Evolutionary conservation across 257 asterid species (phyloP).

Genomic region (Penstemon davidsonii): DNA sequence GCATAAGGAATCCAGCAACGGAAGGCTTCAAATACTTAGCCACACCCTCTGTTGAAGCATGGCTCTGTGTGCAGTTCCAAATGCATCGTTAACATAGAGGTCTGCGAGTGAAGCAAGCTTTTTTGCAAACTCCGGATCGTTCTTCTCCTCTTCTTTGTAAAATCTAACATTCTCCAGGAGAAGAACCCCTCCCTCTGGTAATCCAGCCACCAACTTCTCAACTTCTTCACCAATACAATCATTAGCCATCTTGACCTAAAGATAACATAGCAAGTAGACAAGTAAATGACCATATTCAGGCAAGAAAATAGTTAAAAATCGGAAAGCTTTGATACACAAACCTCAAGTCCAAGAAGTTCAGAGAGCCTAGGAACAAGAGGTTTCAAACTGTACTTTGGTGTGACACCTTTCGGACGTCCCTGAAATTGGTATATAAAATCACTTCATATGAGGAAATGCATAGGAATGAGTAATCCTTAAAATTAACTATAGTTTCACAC

Average conservation of each 20-base stretch:
- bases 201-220: constrained; percentile 60
- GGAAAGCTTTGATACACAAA: constrained; percentile 19
- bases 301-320: neutral
- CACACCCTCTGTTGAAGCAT: constrained; percentile 63
- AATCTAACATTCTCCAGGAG: constrained; percentile 81
- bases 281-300: constrained; percentile 9
- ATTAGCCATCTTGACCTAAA: constrained; percentile 75
- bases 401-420: constrained; percentile 95
- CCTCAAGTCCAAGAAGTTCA: constrained; percentile 78
- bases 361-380: constrained; percentile 86
- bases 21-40: constrained; percentile 51
- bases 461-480: too few relatives aligned
- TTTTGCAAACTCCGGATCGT: constrained; percentile 58
- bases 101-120: constrained; percentile 63
- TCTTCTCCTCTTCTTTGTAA: constrained; percentile 59
- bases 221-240: constrained; percentile 85
- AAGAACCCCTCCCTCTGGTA: constrained; percentile 76
- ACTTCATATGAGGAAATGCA: neutral
- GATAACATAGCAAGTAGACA: neutral
- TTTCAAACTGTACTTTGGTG: constrained; percentile 94
- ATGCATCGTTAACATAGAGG: constrained; percentile 76
- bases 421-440: constrained; percentile 29
- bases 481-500: too few relatives aligned
- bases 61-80: constrained; percentile 82
- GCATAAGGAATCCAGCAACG: constrained; percentile 63